These are phyloP conservation scores for Annulohypoxylon bovei DNA, from an alignment of 495 filamentous ascomycete species.

Conservation along the genomic window DNA sequence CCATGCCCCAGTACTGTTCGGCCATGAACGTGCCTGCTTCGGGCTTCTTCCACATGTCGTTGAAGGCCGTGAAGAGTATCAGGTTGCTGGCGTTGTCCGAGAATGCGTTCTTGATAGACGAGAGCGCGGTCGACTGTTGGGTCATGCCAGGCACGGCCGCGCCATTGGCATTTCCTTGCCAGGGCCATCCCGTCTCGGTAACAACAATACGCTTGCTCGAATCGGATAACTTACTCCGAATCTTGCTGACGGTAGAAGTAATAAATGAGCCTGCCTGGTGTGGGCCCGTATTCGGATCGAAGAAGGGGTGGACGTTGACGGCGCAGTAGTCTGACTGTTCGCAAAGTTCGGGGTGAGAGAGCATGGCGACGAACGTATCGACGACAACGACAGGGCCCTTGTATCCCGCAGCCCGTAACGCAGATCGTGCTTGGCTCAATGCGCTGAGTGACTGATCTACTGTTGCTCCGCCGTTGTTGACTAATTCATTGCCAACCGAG, in stretches of 20 bases:
- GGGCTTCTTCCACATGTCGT: conserved; percentile 83
- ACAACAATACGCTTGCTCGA: conserved; percentile 53
- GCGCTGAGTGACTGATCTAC: conserved; percentile 63
- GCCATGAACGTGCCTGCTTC: conserved; percentile 68
- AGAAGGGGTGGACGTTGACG: conserved; percentile 86
- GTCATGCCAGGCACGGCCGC: conserved; percentile 68
- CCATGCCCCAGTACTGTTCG: conserved; percentile 79
- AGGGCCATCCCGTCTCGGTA: conserved; percentile 89
- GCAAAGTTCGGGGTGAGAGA: conserved; percentile 75
- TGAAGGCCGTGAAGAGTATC: conserved; percentile 78
- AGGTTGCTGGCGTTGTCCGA: conserved; percentile 56
- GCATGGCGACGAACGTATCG: conserved; percentile 76
- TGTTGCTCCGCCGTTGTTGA: conserved; percentile 69
- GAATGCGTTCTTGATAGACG: conserved; percentile 67
- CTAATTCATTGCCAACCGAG: conserved; percentile 81
- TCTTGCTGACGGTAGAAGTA: conserved; percentile 60
- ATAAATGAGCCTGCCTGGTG: conserved; percentile 72
- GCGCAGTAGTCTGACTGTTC: conserved; percentile 78
- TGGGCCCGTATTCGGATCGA: conserved; percentile 69
- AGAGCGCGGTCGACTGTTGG: conserved; percentile 72
- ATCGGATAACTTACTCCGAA: conserved; percentile 48
- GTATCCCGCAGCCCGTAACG: conserved; percentile 72
- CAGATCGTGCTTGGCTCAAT: conserved; percentile 63
- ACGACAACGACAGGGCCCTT: conserved; percentile 78
- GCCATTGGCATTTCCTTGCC: conserved; percentile 69